phyloP scores from a whole-genome alignment of 768 basidiomycete species.

The Amanita inopinata region DNA sequence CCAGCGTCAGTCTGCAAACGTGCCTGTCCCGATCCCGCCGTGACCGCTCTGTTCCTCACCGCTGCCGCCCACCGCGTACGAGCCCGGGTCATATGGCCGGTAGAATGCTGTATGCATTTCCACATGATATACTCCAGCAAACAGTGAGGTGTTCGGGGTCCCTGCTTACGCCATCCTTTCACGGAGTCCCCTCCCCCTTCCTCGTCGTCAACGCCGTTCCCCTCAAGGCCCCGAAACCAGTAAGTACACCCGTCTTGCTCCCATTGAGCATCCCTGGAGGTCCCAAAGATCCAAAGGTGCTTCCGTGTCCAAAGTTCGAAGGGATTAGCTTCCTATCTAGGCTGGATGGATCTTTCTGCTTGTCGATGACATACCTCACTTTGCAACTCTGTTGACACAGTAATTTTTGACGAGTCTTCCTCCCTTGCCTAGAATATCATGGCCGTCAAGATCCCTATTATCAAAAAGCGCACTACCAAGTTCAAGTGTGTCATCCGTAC shows the following conservation, averaged over 20 bases:
- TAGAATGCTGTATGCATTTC: too few species aligned
- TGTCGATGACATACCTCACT: constrained; percentile 22
- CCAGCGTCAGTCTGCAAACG: too few species aligned
- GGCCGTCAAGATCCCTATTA: constrained; percentile 51
- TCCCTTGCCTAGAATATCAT: constrained; percentile 21
- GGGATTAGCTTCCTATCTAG: constrained; percentile 7
- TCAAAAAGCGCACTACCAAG: constrained; percentile 95
- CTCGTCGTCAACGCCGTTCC: constrained; percentile 30
- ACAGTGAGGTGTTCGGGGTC: constrained; percentile 13
- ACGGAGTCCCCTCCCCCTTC: constrained; percentile 12
- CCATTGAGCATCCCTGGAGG: neutral
- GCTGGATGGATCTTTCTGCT: constrained; percentile 26
- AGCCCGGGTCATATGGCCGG: neutral
- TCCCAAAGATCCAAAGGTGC: neutral
- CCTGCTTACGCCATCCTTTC: constrained; percentile 21
- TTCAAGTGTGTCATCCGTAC: constrained; percentile 68
- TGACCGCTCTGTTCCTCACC: constrained; percentile 1
- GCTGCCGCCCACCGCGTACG: neutral
- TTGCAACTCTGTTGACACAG: constrained; percentile 11
- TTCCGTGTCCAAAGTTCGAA: neutral
- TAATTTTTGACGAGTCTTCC: constrained; percentile 10
- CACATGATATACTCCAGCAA: too few species aligned
- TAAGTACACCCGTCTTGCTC: constrained; percentile 31
- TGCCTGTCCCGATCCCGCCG: too few species aligned
- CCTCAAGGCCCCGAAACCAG: constrained; percentile 42